These are phyloP conservation scores for Starmerella potacharoeniae DNA, from an alignment of 805 yeast species.

Conservation along the genomic window DNA sequence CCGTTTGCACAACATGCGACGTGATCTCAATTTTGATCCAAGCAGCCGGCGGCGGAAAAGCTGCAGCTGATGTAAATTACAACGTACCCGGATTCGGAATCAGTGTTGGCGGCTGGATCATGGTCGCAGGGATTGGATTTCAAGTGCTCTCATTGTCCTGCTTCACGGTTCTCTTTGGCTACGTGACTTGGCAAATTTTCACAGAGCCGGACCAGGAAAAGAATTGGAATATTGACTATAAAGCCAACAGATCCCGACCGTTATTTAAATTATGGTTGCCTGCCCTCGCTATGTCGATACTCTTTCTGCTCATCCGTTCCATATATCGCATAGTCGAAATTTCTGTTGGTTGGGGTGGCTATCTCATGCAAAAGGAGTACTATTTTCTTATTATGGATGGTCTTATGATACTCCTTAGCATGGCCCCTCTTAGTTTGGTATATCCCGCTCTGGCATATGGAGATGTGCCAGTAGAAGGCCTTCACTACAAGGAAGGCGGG, in stretches of 20 bases:
- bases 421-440: conserved; percentile 37
- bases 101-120: conserved; percentile 44
- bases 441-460: conserved; percentile 57
- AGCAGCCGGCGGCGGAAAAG: conserved; percentile 60
- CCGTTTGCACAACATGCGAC: conserved; percentile 57
- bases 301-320: conserved; percentile 53
- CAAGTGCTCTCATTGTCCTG: conserved; percentile 62
- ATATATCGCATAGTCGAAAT: conserved; percentile 64
- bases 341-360: conserved; percentile 60
- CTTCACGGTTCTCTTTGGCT: conserved; percentile 41
- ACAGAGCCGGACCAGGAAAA: not conserved
- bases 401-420: conserved; percentile 45
- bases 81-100: conserved; percentile 24
- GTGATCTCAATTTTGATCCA: conserved; percentile 52
- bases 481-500: conserved; percentile 14
- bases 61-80: conserved; percentile 41
- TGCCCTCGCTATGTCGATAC: conserved; percentile 31
- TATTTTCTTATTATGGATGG: conserved; percentile 55
- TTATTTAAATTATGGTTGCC: conserved; percentile 22
- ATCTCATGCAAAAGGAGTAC: conserved; percentile 47
- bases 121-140: conserved; percentile 68
- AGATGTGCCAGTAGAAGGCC: conserved; percentile 21
- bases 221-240: conserved; percentile 17
- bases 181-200: conserved; percentile 28
- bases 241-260: conserved; percentile 15